Conservation (phyloP, 2,329 filamentous ascomycete species). For the Colletotrichum tofieldiae region DNA sequence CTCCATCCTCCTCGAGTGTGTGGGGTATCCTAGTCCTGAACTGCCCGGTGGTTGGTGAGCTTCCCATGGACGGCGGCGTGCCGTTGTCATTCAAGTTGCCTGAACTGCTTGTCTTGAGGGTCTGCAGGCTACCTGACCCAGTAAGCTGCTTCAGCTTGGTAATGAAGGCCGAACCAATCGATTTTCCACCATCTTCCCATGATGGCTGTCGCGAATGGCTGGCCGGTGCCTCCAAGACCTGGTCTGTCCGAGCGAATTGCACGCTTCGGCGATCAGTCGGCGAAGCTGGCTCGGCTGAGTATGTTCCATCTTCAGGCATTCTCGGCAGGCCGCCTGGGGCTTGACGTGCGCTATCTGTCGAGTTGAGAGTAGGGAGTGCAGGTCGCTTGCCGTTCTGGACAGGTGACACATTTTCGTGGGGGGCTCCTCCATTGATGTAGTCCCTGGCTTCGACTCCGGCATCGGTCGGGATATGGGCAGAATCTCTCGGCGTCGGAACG, state of each 20-base stretch:
- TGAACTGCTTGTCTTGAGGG: conserved; percentile 57
- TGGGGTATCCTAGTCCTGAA: conserved; percentile 66
- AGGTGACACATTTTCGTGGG: conserved; percentile 52
- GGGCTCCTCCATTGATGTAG: conserved; percentile 55
- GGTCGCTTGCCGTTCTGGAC: conserved; percentile 32
- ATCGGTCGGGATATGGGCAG: conserved; percentile 44
- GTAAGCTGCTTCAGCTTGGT: conserved; percentile 84
- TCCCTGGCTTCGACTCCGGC: conserved; percentile 51
- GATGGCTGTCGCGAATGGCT: conserved; percentile 75
- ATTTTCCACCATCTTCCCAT: conserved; percentile 75
- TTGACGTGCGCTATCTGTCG: conserved; percentile 34
- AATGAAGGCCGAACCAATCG: conserved; percentile 78
- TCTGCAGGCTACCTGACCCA: conserved; percentile 64
- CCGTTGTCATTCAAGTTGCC: conserved; percentile 54
- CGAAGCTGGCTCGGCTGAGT: conserved; percentile 50
- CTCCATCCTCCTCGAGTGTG: conserved; percentile 67
- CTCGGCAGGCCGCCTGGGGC: conserved; percentile 28
- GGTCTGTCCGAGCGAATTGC: conserved; percentile 78
- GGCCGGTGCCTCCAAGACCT: conserved; percentile 62
- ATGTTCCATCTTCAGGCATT: conserved; percentile 43
- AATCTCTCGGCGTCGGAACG: conserved; percentile 35
- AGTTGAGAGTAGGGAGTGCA: conserved; percentile 37
- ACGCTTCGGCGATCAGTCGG: conserved; percentile 74
- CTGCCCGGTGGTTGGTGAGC: conserved; percentile 64
- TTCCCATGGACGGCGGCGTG: conserved; percentile 57